These are phyloP conservation scores for Trametes versicolor DNA, from an alignment of 1,284 basidiomycete genomes.

Conservation along the genomic window DNA sequence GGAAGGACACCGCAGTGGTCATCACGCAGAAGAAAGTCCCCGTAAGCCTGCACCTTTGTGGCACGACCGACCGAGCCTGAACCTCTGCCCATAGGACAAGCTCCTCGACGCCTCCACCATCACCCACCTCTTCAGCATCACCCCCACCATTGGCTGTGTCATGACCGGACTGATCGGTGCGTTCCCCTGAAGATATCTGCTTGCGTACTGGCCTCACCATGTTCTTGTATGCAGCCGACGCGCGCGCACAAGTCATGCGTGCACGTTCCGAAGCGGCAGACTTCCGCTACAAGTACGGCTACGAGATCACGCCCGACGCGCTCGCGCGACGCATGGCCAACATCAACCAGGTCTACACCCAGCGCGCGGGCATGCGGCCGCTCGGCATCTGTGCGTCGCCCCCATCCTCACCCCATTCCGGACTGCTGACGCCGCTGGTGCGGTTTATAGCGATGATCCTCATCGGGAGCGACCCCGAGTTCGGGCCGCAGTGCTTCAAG, in stretches of 20 bases:
- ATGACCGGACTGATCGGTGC: conserved; percentile 95
- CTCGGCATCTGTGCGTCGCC: conserved; percentile 86
- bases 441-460: conserved; percentile 87
- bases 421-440: background rate
- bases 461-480: conserved; percentile 92
- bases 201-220: background rate
- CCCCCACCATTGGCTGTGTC: conserved; percentile 96
- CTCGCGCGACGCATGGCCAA: conserved; percentile 96
- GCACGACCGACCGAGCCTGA: background rate
- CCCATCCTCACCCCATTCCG: conserved; percentile 9
- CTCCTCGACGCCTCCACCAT: conserved; percentile 95
- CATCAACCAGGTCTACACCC: conserved; percentile 99
- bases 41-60: conserved; percentile 57
- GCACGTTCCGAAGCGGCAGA: conserved; percentile 93
- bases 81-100: conserved; percentile 79
- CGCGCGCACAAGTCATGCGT: conserved; percentile 89
- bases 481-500: conserved; percentile 96
- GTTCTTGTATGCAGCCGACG: conserved; percentile 75
- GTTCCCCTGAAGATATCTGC: conserved; percentile 35
- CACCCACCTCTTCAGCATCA: conserved; percentile 97
- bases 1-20: conserved; percentile 94
- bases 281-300: conserved; percentile 97
- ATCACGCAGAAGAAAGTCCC: conserved; percentile 99
- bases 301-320: conserved; percentile 96
- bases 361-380: conserved; percentile 97